Base-by-base conservation (phyloP, 306 rosid species). In the Coriaria nepalensis region DNA sequence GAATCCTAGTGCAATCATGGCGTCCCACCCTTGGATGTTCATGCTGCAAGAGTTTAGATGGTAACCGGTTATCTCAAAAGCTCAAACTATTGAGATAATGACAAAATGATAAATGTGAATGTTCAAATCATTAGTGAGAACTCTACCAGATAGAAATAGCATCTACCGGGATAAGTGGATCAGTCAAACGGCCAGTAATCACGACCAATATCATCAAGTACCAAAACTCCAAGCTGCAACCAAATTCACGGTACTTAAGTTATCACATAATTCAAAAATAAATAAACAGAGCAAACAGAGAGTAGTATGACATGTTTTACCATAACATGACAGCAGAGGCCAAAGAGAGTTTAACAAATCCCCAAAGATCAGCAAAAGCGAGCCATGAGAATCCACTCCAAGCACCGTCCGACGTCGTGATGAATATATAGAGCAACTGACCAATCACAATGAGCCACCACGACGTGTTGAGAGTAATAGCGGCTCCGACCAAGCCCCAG, bases 1-100 rank as follows among this genome's bases (percentile, higher is more conserved):
- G 68, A 86, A 81, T 7, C 95, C 95, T 4, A 86, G 2, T 0
- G 87, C 80, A 53, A 86, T 76, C 95, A 86, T 86, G 33, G 71
- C 43, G 60, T 81, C 80, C 88, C 87, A 81, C 8, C 95, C 95
- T 38, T 73, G 58, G 39, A 86, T 7, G 62, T 74, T 86, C 88
- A 76, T 78, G 67, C 93, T 86, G 75, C 40, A 73, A 38, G 55
- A n/a, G n/a, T n/a, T n/a, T n/a, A n/a, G n/a, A n/a, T n/a, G n/a
- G n/a, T n/a, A n/a, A n/a, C n/a, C n/a, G n/a, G n/a, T n/a, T n/a
- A n/a, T n/a, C n/a, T n/a, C n/a, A n/a, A n/a, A n/a, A n/a, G n/a
- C n/a, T n/a, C n/a, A n/a, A n/a, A n/a, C 13, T 57, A 12, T 13
- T 34, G 48, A 48, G 37, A 35, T 10, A 49, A 49, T 46, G 7